Percentiles rank a stretch among this genome's conserved stretches.
phyloP scores from a whole-genome alignment of 1,284 basidiomycete species.

The Ganoderma lucidum region DNA sequence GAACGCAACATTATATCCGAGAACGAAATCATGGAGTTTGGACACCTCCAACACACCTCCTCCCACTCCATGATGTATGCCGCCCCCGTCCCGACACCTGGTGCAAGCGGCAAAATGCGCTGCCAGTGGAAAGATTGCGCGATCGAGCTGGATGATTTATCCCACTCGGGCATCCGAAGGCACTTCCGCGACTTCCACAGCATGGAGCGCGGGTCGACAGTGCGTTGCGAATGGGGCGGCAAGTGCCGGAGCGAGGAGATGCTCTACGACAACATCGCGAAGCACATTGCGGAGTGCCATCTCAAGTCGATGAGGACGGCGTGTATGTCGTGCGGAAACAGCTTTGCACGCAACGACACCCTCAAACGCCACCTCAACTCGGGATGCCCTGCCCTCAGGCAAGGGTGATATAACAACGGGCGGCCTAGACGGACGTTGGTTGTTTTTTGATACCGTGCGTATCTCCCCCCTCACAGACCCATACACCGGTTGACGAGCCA shows the following conservation, averaged over 20 bases:
- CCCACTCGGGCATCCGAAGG: constrained; percentile 18
- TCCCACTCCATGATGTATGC: constrained; percentile 1
- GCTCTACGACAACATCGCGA: constrained; percentile 32
- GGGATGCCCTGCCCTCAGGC: constrained; percentile 14
- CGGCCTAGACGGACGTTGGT: background rate
- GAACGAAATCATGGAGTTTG: background rate
- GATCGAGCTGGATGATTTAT: constrained; percentile 12
- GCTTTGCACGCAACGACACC: constrained; percentile 28
- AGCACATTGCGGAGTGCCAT: constrained; percentile 32
- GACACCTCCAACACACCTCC: background rate
- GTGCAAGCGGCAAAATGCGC: background rate
- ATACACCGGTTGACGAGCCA: background rate
- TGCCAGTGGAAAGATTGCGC: constrained; percentile 26
- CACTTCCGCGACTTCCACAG: constrained; percentile 23
- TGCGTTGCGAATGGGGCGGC: constrained; percentile 22
- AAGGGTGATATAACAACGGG: background rate
- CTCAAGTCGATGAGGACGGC: constrained; percentile 23
- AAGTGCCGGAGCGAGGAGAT: constrained; percentile 25
- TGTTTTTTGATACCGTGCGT: background rate
- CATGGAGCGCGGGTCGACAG: constrained; percentile 1
- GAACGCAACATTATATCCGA: background rate
- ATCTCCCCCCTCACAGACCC: background rate
- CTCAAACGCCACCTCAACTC: constrained; percentile 25
- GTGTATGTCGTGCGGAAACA: constrained; percentile 19
- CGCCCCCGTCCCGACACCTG: background rate